Base-by-base conservation (phyloP, 176 grass and related monocot genomes). In the Aegilops umbellulata region DNA sequence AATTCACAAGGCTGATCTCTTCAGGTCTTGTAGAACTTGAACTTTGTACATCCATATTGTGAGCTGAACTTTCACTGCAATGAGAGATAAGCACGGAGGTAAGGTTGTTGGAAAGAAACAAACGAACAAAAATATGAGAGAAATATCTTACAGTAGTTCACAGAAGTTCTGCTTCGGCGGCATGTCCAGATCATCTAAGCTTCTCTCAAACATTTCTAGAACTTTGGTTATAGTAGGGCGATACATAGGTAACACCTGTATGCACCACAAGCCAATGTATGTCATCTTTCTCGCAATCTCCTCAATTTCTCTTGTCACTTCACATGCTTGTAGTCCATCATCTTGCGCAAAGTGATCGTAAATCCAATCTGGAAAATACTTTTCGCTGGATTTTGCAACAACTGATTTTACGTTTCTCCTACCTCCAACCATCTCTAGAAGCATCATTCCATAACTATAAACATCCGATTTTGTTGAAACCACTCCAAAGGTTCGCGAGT, bases 371-470 rank as follows among this genome's bases (percentile, higher is more conserved):
- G 31, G 31, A 22, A 69, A 69, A 67, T 32, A 67, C 1, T 16
- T 17, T 32, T 67, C 29, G 9, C 65, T 68, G 1, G 30, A 68
- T 3, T 68, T 68, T 32, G 3, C 31, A 1, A 19, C 15, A 10
- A 5, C 11, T 19, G 9, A 3, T 35, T 20, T 69, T 10, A 20
- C 31, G 14, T 92, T 88, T 42, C 20, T 79, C 47, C 90, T 75
- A 17, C 82, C 86, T 55, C 90, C 90, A 0, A 86, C 86, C 86
- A 92, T 92, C 46, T 88, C 86, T 2, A 92, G 11, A 0, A 92
- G 34, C 90, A 92, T 70, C 86, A 79, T 92, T 38, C 86, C 86
- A 25, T 88, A 92, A 23, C 90, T 88, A 41, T 86, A 92, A 23
- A 88, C 86, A 60, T 92, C 86, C 2, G 78, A 92, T 17, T 92